Evolutionary conservation across 768 basidiomycete genomes (phyloP).

Genomic region (Termitomyces sp.): DNA sequence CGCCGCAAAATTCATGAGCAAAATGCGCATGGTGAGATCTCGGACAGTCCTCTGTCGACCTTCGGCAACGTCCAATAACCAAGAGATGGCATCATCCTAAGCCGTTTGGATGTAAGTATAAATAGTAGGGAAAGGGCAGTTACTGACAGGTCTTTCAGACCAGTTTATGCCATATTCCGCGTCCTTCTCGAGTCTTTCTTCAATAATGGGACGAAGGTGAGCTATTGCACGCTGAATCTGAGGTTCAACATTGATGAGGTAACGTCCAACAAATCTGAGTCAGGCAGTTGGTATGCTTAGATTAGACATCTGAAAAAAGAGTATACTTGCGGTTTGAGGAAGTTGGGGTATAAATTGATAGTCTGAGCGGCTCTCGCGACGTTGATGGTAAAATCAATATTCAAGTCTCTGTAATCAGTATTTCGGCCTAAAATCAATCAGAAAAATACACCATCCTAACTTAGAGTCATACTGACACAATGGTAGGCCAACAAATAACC

Average conservation of each 20-base stretch:
- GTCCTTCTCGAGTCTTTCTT: slow-evolving; percentile 24
- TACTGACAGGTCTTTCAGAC: slow-evolving; percentile 26
- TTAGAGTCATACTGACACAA: slow-evolving; percentile 26
- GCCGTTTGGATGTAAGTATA: neutral
- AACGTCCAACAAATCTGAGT: slow-evolving; percentile 15
- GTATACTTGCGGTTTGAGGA: slow-evolving; percentile 38
- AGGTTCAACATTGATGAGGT: slow-evolving; percentile 15
- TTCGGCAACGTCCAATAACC: slow-evolving; percentile 22
- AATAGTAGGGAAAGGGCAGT: neutral
- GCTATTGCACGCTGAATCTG: slow-evolving; percentile 18
- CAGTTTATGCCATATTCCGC: slow-evolving; percentile 27
- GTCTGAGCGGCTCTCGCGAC: slow-evolving; percentile 24
- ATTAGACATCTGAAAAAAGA: neutral
- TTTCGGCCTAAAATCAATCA: slow-evolving; percentile 29
- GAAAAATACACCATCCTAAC: neutral
- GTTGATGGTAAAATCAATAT: slow-evolving; percentile 27
- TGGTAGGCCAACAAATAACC: slow-evolving; percentile 40
- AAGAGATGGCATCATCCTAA: slow-evolving; percentile 22
- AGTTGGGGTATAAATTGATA: slow-evolving; percentile 32
- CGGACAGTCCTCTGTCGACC: slow-evolving; percentile 15
- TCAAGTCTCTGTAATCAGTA: slow-evolving; percentile 32
- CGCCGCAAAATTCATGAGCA: slow-evolving; percentile 24
- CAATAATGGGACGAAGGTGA: slow-evolving; percentile 26
- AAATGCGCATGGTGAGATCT: slow-evolving; percentile 16
- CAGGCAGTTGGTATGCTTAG: slow-evolving; percentile 11